Evolutionary conservation across 331 rosid genomes (phyloP).

Genomic region (Saraca asoca): DNA sequence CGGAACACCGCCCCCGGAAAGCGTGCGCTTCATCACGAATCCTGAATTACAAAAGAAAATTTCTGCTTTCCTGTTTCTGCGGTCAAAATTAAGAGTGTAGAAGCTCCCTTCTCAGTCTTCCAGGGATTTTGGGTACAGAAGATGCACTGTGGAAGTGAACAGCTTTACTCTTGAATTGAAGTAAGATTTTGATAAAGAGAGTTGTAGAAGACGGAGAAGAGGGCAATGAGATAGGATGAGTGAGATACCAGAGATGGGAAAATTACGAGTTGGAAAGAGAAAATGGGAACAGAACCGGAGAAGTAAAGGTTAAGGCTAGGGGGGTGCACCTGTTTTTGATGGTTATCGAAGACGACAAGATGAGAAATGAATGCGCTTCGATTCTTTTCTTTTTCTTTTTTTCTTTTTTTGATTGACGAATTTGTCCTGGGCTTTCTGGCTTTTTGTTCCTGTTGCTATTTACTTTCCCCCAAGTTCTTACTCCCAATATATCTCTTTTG

Average conservation of each 20-base stretch:
- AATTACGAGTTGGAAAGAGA: slow-evolving; percentile 26
- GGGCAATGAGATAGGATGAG: slow-evolving; percentile 20
- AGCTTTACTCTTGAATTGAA: background rate
- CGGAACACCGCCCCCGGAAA: background rate
- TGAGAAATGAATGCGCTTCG: slow-evolving; percentile 68
- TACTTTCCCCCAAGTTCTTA: background rate
- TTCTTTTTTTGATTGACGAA: slow-evolving; percentile 34
- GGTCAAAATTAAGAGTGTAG: no score
- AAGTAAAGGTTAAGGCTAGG: slow-evolving; percentile 48
- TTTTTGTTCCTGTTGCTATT: slow-evolving; percentile 20
- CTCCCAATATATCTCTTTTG: background rate
- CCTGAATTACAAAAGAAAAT: background rate
- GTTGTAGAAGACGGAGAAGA: background rate
- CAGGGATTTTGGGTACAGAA: background rate
- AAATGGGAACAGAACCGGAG: slow-evolving; percentile 38
- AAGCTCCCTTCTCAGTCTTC: no score
- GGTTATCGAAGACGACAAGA: slow-evolving; percentile 78
- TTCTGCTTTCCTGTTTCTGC: no score
- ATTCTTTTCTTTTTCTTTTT: slow-evolving; percentile 37
- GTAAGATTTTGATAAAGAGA: slow-evolving; percentile 3
- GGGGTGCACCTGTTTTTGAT: slow-evolving; percentile 37
- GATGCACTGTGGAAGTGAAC: no score
- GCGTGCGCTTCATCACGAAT: slow-evolving; percentile 66
- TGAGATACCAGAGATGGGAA: slow-evolving; percentile 22
- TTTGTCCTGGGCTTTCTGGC: slow-evolving; percentile 42